These are phyloP conservation scores for Leccinum fuscescens DNA, from an alignment of 1,284 basidiomycete genomes.

Conservation along the genomic window DNA sequence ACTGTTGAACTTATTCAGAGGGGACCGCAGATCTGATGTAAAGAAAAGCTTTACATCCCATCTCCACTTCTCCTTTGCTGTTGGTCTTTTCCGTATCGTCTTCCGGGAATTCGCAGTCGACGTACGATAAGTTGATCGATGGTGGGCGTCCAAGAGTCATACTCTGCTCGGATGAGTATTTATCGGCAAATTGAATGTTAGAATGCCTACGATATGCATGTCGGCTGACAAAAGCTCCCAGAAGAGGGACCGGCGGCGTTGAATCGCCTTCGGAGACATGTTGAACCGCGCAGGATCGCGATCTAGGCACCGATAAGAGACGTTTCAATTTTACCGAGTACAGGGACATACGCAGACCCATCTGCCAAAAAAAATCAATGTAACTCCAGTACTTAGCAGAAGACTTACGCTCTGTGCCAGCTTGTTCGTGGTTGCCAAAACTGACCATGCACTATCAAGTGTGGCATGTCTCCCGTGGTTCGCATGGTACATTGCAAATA, in stretches of 20 bases:
- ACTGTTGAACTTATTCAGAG: slow-evolving; percentile 23
- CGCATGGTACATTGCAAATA: slow-evolving; percentile 56
- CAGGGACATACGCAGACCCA: slow-evolving; percentile 51
- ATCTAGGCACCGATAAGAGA: slow-evolving; percentile 39
- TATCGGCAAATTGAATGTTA: background rate
- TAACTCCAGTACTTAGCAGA: background rate
- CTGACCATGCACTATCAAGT: slow-evolving; percentile 51
- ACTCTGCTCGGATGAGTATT: slow-evolving; percentile 37
- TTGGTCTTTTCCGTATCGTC: slow-evolving; percentile 48
- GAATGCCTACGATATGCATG: slow-evolving; percentile 43
- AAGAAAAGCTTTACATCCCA: slow-evolving; percentile 44
- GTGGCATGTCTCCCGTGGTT: slow-evolving; percentile 53
- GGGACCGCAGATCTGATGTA: background rate
- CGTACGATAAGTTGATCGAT: slow-evolving; percentile 52
- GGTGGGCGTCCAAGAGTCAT: slow-evolving; percentile 55
- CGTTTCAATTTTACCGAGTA: background rate
- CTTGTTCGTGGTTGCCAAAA: slow-evolving; percentile 51
- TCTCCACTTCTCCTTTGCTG: slow-evolving; percentile 43
- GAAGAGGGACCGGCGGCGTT: slow-evolving; percentile 54
- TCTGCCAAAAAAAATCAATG: slow-evolving; percentile 34
- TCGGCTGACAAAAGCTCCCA: slow-evolving; percentile 58
- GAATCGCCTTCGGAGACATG: slow-evolving; percentile 50
- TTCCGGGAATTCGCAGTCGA: slow-evolving; percentile 56
- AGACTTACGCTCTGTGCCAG: slow-evolving; percentile 55
- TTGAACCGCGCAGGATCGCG: slow-evolving; percentile 60